Percentiles rank a stretch among this genome's conserved stretches.
These are phyloP conservation scores for Fusarium nelsonii DNA, from an alignment of 2,329 filamentous ascomycete species.

Conservation along the genomic window DNA sequence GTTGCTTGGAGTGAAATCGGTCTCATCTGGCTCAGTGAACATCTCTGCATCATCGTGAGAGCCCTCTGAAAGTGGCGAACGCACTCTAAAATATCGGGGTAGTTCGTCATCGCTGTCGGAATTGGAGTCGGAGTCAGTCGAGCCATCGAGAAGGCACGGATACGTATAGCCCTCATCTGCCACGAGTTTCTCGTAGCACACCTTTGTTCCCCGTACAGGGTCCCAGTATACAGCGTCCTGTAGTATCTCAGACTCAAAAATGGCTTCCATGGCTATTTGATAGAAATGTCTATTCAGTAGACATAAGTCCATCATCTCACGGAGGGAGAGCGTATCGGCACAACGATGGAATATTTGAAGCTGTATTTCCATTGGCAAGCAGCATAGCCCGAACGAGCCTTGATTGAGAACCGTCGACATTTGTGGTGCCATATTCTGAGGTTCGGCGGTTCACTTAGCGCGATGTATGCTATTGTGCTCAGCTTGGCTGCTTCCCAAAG, in stretches of 20 bases:
- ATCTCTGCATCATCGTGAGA: background rate
- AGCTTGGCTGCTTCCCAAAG: no score
- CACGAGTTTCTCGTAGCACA: background rate
- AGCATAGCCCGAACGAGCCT: accelerated
- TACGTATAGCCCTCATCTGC: background rate
- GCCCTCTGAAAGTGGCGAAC: no score
- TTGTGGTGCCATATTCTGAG: accelerated
- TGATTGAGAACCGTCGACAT: background rate
- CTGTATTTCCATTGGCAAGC: conserved; percentile 4
- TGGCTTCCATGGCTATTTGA: background rate
- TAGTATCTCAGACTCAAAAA: background rate
- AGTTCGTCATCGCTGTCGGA: background rate
- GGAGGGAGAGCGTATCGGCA: background rate
- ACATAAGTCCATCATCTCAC: background rate
- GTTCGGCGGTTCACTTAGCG: background rate
- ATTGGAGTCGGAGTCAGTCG: background rate
- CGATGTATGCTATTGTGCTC: background rate
- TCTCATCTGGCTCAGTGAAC: accelerated
- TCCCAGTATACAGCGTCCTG: conserved; percentile 2
- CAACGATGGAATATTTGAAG: background rate
- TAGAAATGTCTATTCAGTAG: background rate
- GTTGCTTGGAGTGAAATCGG: background rate
- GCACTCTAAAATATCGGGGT: background rate
- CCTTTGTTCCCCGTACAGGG: background rate
- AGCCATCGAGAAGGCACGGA: background rate